phyloP scores from a whole-genome alignment of 768 basidiomycete genomes.

The Podaxis sp. region DNA sequence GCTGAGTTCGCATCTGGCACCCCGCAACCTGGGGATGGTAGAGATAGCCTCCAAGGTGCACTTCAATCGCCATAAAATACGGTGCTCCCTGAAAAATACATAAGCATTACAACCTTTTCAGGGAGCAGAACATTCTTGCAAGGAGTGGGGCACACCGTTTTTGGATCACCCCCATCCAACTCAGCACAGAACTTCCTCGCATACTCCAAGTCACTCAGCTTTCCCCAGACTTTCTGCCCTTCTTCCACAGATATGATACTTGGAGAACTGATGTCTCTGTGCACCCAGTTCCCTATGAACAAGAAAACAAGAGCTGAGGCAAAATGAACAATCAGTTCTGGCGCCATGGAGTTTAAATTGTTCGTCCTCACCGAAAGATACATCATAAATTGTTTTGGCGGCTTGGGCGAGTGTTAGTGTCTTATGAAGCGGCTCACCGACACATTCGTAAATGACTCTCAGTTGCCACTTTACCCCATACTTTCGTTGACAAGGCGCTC shows the following conservation, averaged over 20 bases:
- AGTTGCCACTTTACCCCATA: background rate
- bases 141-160: background rate
- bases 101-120: background rate
- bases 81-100: background rate
- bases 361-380: background rate
- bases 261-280: slow-evolving; percentile 12
- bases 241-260: slow-evolving; percentile 11
- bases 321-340: background rate
- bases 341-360: background rate
- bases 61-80: background rate
- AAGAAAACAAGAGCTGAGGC: slow-evolving; percentile 5
- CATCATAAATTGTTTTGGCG: background rate
- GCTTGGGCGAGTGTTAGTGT: background rate
- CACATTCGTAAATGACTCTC: background rate
- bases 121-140: background rate
- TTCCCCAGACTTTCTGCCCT: background rate
- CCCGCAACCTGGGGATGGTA: background rate
- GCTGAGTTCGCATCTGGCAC: background rate
- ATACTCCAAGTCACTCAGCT: slow-evolving; percentile 15
- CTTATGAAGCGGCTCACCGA: background rate
- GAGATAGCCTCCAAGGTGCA: background rate
- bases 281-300: slow-evolving; percentile 12
- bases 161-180: background rate
- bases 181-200: background rate
- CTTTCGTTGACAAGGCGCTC: background rate